Evolutionary conservation across 2,329 filamentous ascomycete genomes (phyloP), one percentile per base, ranked within the genome.

Genomic region (Pseudogymnoascus sp.): DNA sequence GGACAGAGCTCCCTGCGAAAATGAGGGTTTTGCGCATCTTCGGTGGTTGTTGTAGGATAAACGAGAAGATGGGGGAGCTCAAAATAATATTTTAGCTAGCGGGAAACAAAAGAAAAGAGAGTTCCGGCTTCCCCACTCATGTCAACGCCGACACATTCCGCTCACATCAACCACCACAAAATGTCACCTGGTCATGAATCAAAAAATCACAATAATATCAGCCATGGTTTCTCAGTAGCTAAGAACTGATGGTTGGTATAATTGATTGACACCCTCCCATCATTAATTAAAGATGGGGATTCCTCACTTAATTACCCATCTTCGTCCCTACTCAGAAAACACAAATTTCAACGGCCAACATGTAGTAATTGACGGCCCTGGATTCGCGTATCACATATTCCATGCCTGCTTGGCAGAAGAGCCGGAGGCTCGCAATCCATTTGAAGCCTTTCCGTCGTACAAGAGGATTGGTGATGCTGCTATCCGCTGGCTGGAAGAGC

Each of bases 301-400:
- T 52, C 80, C 78, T 40, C 78, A 80, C 65, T 75, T 89, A 4
- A 79, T 78, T 52, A 72, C 76, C 12, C 78, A 80, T 59, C 72
- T 88, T 45, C 75, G 79, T 64, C 80, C 80, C 0, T 85, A 82
- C 70, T 79, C 80, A 1, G 72, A 74, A 29, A 69, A 73, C 15
- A 72, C 71, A 6, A 66, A 71, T 9, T 73, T 88, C 1, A 67
- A 72, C 39, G 72, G 74, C 27, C 70, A 77, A 39, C 68, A 69
- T 5, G 74, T 82, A 18, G 79, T 84, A 48, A 84, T 96, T 62
- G 92, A 96, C 71, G 92, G 91, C 0, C 91, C 92, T 4, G 87
- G 85, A 1, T 76, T 96, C 27, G 89, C 90, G 1, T 88, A 93
- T 71, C 82, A 90, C 72, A 77, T 92, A 40, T 85, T 88, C 64